Evolutionary conservation across 768 basidiomycete species (phyloP), one percentile per base, ranked within the genome.

Genomic region (Rhizopogon sp.): DNA sequence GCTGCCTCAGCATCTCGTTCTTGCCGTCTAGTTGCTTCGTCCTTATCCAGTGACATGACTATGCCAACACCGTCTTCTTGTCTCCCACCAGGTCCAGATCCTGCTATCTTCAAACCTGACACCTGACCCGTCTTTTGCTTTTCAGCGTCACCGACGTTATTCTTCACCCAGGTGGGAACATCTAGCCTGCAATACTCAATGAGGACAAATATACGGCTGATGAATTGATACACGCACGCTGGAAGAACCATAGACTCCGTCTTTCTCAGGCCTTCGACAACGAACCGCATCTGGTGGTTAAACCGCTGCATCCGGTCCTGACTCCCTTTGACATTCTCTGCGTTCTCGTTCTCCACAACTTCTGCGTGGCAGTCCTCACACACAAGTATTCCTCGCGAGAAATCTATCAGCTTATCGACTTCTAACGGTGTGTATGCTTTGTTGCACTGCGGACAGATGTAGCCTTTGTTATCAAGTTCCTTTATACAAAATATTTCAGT

Each of bases 401-500:
- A 84, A 69, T 94, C 89, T 77, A 93, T 85, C 47, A 98, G 76
- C 59, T 81, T 84, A 72, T 90, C 85, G 47, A 86, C 88, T 57
- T 98, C 93, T 13, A 99, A 76, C 0, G 92, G 84, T 1, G 88
- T 81, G 70, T 93, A 99, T 1, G 84, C 83, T 63, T 85, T 84
- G 56, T 82, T 81, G 76, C 95, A 98, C 60, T 84, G 82, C 2
- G 93, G 88, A 69, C 96, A 99, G 56, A 95, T 85, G 70, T 97
- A 98, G n/a, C 96, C 97, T 72, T 96, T 92, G 68, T 94, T 92
- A 58, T 95, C 93, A 57, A 97, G 83, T 74, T 98, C 93, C 95
- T 98, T 64, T 35, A 16, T 39, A 28, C 31, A 14, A 42, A 52
- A 14, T 17, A 25, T 42, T 45, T 14, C 11, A 5, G 39, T 37